A percentile compares a stretch with the other conserved stretches of the same genome.
Conservation (phyloP, 75 land plant genomes). For the Azolla pinnata region DNA sequence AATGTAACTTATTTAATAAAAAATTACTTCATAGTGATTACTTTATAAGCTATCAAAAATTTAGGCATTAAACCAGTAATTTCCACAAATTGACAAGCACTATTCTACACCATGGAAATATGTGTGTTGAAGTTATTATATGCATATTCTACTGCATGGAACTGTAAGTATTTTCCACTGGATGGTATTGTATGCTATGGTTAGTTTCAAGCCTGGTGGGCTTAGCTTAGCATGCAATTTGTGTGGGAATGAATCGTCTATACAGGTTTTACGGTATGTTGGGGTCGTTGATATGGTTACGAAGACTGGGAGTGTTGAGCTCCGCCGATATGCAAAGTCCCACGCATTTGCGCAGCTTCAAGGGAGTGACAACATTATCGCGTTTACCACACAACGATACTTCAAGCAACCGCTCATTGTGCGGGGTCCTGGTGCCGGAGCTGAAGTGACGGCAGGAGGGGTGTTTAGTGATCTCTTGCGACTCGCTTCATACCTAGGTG, state of each 20-base stretch:
- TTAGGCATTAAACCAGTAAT: too few relatives aligned
- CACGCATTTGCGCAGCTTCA: slow-evolving; percentile 91
- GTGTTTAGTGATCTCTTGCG: slow-evolving; percentile 85
- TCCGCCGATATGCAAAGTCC: slow-evolving; percentile 53
- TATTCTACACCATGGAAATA: too few relatives aligned
- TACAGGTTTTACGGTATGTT: slow-evolving; percentile 84
- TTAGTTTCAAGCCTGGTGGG: too few relatives aligned
- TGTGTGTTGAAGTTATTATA: too few relatives aligned
- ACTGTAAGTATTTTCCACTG: too few relatives aligned
- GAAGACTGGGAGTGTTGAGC: slow-evolving; percentile 49
- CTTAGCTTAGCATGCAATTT: not conserved
- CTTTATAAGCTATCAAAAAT: too few relatives aligned
- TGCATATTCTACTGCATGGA: too few relatives aligned
- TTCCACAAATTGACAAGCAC: too few relatives aligned
- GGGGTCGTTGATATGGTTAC: slow-evolving; percentile 74
- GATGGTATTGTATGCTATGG: too few relatives aligned
- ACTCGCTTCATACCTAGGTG: slow-evolving; percentile 88
- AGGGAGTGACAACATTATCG: slow-evolving; percentile 88
- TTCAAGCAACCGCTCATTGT: slow-evolving; percentile 71
- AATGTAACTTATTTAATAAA: too few relatives aligned
- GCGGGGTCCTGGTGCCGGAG: slow-evolving; percentile 96
- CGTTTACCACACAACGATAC: slow-evolving; percentile 78
- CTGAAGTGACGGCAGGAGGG: slow-evolving; percentile 93
- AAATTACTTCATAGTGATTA: too few relatives aligned
- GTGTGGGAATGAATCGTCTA: too few relatives aligned